Evolutionary conservation across 495 filamentous ascomycete species (phyloP), one percentile per base, ranked within the genome.

Genomic region (Penicillium bialowiezense): DNA sequence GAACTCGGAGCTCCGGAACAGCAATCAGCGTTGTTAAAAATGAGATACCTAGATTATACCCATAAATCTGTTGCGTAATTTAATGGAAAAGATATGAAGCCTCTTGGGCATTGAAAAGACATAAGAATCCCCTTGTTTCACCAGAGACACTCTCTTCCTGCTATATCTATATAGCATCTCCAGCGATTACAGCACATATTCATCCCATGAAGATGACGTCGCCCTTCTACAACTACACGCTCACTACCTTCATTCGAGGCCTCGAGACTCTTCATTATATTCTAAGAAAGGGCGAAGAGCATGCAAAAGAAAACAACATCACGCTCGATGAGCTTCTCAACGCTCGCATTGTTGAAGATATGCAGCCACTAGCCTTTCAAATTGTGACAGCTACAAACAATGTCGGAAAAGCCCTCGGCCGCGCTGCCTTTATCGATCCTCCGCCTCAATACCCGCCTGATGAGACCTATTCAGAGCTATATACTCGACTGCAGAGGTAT

Each of bases 201-300:
- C n/a, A n/a, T n/a, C n/a, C n/a, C n/a, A n/a, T n/a, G n/a, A 23
- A 39, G 8, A 26, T 39, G 37, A 18, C 37, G 6, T 23, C 36
- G 15, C 38, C 48, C 12, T 29, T 60, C 41, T 50, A 56, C 35
- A 49, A 35, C 37, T 46, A 40, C 32, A 55, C 48, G 21, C 31
- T 63, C 44, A 43, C 58, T 15, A 41, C 50, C 39, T 56, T 59
- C 36, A 53, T 52, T 28, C 51, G 47, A 7, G 55, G 50, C 31
- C 44, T 63, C 20, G 40, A 42, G 3, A 43, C 40, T 13, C 54
- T 58, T 14, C 28, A 42, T 13, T 7, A 43, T 43, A 51, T 64
- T 41, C 58, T 65, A 7, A 42, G 54, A 41, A 57, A 59, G 36
- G 59, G 43, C 41, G 59, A 58, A 20, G 23, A 51, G 14, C 47